Conservation (phyloP, 2,329 filamentous ascomycete genomes). For the Pyrenochaeta sp. region DNA sequence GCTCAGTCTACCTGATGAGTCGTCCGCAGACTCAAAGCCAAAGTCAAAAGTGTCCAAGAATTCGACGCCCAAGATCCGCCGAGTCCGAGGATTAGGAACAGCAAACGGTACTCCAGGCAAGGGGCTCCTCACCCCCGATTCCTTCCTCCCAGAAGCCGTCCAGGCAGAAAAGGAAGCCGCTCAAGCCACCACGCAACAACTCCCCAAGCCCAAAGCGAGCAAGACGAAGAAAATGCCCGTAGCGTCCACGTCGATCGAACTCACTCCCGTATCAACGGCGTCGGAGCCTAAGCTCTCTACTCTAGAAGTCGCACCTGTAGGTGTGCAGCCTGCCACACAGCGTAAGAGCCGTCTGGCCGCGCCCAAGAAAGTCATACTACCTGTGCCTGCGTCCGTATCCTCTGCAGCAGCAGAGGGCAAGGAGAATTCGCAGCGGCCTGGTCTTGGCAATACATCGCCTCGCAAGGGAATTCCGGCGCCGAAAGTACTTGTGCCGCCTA, state of each 20-base stretch:
- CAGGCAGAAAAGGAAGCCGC: slow-evolving; percentile 31
- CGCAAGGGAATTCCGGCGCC: slow-evolving; percentile 40
- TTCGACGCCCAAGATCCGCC: slow-evolving; percentile 42
- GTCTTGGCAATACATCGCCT: slow-evolving; percentile 31
- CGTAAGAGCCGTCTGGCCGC: slow-evolving; percentile 44
- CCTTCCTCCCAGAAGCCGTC: slow-evolving; percentile 38
- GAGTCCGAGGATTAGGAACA: slow-evolving; percentile 42
- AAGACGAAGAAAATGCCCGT: slow-evolving; percentile 33
- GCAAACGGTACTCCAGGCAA: slow-evolving; percentile 50
- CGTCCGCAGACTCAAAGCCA: slow-evolving; percentile 27
- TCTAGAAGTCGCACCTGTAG: slow-evolving; percentile 31
- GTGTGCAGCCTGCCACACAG: slow-evolving; percentile 28
- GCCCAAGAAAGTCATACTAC: slow-evolving; percentile 44
- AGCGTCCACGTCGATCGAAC: slow-evolving; percentile 14
- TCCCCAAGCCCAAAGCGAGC: slow-evolving; percentile 25
- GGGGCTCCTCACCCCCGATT: slow-evolving; percentile 37
- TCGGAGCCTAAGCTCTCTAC: slow-evolving; percentile 23
- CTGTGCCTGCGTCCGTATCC: slow-evolving; percentile 23
- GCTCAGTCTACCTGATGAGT: slow-evolving; percentile 29
- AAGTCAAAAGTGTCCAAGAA: slow-evolving; percentile 33
- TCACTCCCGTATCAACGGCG: slow-evolving; percentile 10
- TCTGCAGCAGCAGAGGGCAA: slow-evolving; percentile 26
- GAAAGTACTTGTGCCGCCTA: slow-evolving; percentile 23
- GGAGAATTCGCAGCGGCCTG: slow-evolving; percentile 28
- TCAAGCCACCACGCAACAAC: slow-evolving; percentile 13